Conservation (phyloP, 2,329 filamentous ascomycete genomes). For the Penicillium sp. region DNA sequence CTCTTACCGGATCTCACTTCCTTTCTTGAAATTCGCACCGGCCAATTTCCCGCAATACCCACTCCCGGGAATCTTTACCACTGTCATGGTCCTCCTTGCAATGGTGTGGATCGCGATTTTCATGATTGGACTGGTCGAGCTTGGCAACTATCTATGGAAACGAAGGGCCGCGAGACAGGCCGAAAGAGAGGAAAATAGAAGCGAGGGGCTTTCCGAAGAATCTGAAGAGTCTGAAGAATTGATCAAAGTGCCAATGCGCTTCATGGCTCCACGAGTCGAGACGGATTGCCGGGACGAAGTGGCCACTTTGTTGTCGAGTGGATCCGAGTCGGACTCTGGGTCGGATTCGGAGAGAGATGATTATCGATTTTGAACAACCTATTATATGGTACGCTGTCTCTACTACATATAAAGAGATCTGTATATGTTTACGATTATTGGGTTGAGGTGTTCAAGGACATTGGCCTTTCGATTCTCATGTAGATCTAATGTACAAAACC, state of each 20-base stretch:
- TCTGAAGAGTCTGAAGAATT: background rate
- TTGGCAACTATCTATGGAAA: constrained; percentile 20
- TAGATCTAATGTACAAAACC: constrained; percentile 14
- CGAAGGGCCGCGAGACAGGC: background rate
- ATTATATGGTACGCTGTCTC: too few relatives aligned
- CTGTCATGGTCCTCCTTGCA: constrained; percentile 18
- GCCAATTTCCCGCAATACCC: constrained; percentile 1
- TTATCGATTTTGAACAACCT: constrained; percentile 3
- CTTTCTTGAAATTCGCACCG: constrained; percentile 7
- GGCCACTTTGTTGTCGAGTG: background rate
- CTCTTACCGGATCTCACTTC: constrained; percentile 12
- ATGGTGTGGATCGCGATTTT: constrained; percentile 26
- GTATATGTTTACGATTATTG: background rate
- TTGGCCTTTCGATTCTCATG: background rate
- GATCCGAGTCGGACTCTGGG: constrained; percentile 1
- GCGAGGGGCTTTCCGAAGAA: background rate
- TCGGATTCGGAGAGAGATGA: constrained; percentile 14
- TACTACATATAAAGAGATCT: too few relatives aligned
- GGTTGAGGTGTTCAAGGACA: background rate
- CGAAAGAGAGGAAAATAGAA: background rate
- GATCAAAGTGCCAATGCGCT: constrained; percentile 4
- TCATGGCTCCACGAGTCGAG: background rate
- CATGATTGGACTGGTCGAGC: constrained; percentile 20
- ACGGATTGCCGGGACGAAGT: background rate
- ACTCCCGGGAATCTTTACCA: constrained; percentile 13